Base-by-base conservation (phyloP, 2,329 filamentous ascomycete species). In the Fusarium palustre region DNA sequence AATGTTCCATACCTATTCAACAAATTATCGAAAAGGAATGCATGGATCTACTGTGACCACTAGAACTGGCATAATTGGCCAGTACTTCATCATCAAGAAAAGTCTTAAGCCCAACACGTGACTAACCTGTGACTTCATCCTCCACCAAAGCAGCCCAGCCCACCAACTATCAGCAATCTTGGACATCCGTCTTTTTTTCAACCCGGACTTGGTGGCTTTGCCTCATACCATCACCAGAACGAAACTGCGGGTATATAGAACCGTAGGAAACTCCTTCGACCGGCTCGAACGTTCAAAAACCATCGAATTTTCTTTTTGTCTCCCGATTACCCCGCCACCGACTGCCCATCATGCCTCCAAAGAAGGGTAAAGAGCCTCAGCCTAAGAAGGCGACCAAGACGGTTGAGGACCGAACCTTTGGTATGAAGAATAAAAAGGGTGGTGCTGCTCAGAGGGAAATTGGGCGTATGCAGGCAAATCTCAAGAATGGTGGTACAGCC, bases 361-460 rank as follows among this genome's bases (percentile, higher is more conserved):
- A 94, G 80, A 87, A 86, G 75, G 79, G 81, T 60, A 84, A 87
- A 57, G 84, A 88, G 82, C 75, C 58, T 57, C 83, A 76, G 72
- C 84, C 82, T 79, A 89, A 89, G 82, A 88, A 87, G 82, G 79
- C 83, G 58, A 78, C 83, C 74, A 93, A 93, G 83, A 76, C 85
- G 45, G 92, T 94, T 69, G 93, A 96, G 68, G 96, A 99, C 85
- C 96, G 95, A 84, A 97, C 96, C 49, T 99, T 99, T 86, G 96
- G 96, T 75, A 98, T 99, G 96, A 99, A 99, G 84, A 99, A 99
- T 79, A 99, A 99, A 86, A 99, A 97, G 86, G 96, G 96, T 73
- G 91, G 89, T 59, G 90, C 89, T 54, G 95, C 94, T 57, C 93
- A 98, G 83, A 97, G 90, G 81, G 89, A 94, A 74, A 98, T 99